A percentile compares a stretch with the other conserved stretches of the same genome.
Conservation (phyloP, 495 filamentous ascomycete species). For the Aspergillus ostianus region DNA sequence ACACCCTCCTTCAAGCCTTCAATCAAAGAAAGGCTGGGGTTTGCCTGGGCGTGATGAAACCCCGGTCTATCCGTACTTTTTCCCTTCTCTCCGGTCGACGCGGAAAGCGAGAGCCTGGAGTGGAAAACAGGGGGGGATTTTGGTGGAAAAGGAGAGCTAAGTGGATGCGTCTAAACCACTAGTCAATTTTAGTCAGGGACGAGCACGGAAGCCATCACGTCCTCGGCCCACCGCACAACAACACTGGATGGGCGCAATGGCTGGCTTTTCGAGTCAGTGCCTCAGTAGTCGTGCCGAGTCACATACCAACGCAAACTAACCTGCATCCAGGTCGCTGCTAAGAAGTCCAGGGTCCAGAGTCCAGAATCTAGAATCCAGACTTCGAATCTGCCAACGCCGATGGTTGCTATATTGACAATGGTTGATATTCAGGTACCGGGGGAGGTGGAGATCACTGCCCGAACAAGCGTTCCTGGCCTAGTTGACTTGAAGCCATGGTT, state of each 20-base stretch:
- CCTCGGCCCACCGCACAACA: neutral
- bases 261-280: neutral
- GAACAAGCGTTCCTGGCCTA: slow-evolving; percentile 21
- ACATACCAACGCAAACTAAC: neutral
- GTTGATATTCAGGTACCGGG: neutral
- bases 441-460: slow-evolving; percentile 18
- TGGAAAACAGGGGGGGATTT: neutral
- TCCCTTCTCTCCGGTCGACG: neutral
- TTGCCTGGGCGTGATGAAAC: neutral
- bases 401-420: neutral
- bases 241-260: neutral
- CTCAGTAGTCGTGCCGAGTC: neutral
- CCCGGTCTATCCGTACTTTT: neutral
- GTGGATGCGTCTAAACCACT: neutral
- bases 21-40: neutral
- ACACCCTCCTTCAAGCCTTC: neutral
- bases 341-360: neutral
- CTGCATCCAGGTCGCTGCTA: neutral
- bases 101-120: neutral
- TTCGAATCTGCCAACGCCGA: neutral
- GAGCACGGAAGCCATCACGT: neutral
- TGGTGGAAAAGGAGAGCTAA: neutral
- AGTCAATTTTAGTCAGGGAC: slow-evolving; percentile 6
- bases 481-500: slow-evolving; percentile 13
- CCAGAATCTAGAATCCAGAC: neutral